Evolutionary conservation across 1,139 yeast species (phyloP).

Genomic region (Suhomyces ambrosiae): DNA sequence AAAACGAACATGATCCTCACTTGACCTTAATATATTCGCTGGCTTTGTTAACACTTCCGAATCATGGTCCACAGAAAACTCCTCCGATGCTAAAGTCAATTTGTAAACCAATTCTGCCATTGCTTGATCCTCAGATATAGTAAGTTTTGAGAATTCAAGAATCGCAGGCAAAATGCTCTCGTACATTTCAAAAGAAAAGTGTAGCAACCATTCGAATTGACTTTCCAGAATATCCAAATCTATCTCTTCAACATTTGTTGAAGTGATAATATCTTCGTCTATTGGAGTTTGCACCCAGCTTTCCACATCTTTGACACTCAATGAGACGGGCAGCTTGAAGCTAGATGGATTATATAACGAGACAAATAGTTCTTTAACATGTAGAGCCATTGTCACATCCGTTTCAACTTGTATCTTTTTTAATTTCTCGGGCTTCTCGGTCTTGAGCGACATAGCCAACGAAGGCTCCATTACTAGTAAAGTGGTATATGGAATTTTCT

Average conservation of each 20-base stretch:
- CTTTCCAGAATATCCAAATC: constrained; percentile 35
- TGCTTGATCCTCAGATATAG: constrained; percentile 21
- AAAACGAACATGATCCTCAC: constrained; percentile 72
- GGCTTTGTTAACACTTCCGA: constrained; percentile 91
- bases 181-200: constrained; percentile 26
- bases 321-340: constrained; percentile 25
- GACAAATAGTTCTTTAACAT: constrained; percentile 30
- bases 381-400: constrained; percentile 32
- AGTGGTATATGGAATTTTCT: constrained; percentile 26
- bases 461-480: constrained; percentile 41
- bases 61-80: constrained; percentile 69
- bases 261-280: constrained; percentile 27
- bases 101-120: constrained; percentile 52
- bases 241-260: constrained; percentile 36
- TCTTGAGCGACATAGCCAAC: constrained; percentile 29
- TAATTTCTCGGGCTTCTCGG: constrained; percentile 11
- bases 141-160: constrained; percentile 19
- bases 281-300: constrained; percentile 45
- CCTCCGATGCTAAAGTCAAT: constrained; percentile 63
- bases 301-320: constrained; percentile 34
- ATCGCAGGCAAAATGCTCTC: constrained; percentile 26
- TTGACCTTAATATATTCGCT: constrained; percentile 73
- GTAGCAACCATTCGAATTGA: constrained; percentile 41
- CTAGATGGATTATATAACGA: constrained; percentile 28
- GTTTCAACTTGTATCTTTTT: constrained; percentile 5